Conservation (phyloP, 192 early-diverging fungal genomes). For the Backusella australiensis region DNA sequence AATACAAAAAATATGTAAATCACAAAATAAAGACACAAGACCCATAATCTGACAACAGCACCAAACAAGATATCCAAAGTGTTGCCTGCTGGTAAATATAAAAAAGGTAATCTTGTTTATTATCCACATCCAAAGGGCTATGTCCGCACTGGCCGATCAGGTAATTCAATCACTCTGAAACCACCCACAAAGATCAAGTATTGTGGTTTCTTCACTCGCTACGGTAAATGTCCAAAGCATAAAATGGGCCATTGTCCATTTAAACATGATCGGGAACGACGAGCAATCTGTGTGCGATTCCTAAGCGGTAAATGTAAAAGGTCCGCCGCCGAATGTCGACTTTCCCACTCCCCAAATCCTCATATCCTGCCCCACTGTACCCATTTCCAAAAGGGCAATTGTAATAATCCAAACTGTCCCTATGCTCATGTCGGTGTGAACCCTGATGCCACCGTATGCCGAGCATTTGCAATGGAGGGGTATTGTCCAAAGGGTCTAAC, state of each 20-base stretch:
- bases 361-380: slow-evolving; percentile 54
- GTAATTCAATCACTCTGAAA: slow-evolving; percentile 25
- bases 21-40: background rate
- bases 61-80: background rate
- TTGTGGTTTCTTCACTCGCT: slow-evolving; percentile 30
- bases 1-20: background rate
- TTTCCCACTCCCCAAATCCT: slow-evolving; percentile 58
- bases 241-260: slow-evolving; percentile 34
- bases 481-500: slow-evolving; percentile 54
- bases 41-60: background rate
- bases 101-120: slow-evolving; percentile 24
- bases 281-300: slow-evolving; percentile 52
- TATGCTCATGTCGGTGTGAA: slow-evolving; percentile 59
- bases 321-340: slow-evolving; percentile 30
- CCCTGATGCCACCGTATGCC: slow-evolving; percentile 60
- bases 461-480: slow-evolving; percentile 60
- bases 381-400: slow-evolving; percentile 65
- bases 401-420: slow-evolving; percentile 49
- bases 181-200: slow-evolving; percentile 6
- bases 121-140: slow-evolving; percentile 27
- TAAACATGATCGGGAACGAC: slow-evolving; percentile 45
- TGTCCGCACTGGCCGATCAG: slow-evolving; percentile 21
- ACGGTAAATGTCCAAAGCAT: slow-evolving; percentile 37
- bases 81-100: background rate
- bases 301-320: slow-evolving; percentile 46